A percentile compares a stretch with the other conserved stretches of the same genome.
These are phyloP conservation scores for Arthrobotrys sinensis DNA, from an alignment of 2,329 filamentous ascomycete genomes.

Conservation along the genomic window DNA sequence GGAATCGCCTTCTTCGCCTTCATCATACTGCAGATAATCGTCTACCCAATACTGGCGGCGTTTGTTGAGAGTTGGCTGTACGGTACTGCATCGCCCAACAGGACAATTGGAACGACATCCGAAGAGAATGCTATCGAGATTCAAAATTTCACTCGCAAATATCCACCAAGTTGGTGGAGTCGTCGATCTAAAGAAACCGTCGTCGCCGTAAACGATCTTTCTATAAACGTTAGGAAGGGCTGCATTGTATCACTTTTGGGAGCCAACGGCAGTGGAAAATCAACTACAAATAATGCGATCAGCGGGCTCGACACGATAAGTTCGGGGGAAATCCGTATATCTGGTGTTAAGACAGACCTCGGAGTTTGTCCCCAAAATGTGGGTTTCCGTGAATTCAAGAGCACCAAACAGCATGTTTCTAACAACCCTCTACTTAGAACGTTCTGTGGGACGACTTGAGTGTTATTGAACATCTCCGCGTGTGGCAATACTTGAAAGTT, in stretches of 20 bases:
- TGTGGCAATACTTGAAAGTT: constrained; percentile 87
- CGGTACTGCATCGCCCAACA: constrained; percentile 74
- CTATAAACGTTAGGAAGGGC: constrained; percentile 79
- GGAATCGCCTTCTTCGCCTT: constrained; percentile 85
- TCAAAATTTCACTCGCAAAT: constrained; percentile 82
- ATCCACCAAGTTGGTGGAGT: constrained; percentile 74
- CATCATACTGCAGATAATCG: constrained; percentile 81
- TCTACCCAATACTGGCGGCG: constrained; percentile 82
- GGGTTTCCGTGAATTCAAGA: neutral
- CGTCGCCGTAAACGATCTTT: constrained; percentile 82
- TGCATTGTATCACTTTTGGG: constrained; percentile 89
- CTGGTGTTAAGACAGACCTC: constrained; percentile 68
- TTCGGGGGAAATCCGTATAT: constrained; percentile 78
- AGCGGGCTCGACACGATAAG: constrained; percentile 85
- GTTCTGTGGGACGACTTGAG: constrained; percentile 92
- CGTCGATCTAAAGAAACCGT: constrained; percentile 74
- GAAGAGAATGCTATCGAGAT: constrained; percentile 77
- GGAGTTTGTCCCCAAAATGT: constrained; percentile 83
- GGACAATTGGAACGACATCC: constrained; percentile 63
- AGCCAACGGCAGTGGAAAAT: constrained; percentile 92
- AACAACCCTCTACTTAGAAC: constrained; percentile 74
- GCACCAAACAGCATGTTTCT: neutral
- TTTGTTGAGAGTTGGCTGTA: constrained; percentile 81
- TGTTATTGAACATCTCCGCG: constrained; percentile 84
- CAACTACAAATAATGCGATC: constrained; percentile 88